Evolutionary conservation across 2,329 filamentous ascomycete species (phyloP).

Genomic region (Phialophora macrospora): DNA sequence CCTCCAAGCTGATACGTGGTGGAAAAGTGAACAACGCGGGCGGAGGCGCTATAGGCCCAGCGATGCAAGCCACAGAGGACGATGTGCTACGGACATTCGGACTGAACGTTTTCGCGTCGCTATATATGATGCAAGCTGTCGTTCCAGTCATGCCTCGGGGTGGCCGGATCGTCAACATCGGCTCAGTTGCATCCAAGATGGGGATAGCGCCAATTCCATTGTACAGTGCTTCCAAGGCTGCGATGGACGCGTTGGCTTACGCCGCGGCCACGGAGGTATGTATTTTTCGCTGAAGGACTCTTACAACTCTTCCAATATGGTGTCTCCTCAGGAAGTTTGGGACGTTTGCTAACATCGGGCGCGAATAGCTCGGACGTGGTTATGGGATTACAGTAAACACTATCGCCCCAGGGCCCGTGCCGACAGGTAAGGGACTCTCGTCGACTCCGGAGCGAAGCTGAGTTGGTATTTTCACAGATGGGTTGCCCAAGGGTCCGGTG

Average conservation of each 20-base stretch:
- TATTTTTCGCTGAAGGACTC: not conserved
- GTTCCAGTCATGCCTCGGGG: slow-evolving; percentile 42
- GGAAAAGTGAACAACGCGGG: slow-evolving; percentile 40
- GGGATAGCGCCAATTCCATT: slow-evolving; percentile 41
- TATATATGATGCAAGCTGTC: slow-evolving; percentile 37
- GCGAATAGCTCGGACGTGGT: slow-evolving; percentile 41
- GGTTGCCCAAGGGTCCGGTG: slow-evolving; percentile 54
- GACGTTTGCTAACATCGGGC: slow-evolving; percentile 4
- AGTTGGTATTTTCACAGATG: slow-evolving; percentile 50
- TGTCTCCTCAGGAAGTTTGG: slow-evolving; percentile 47
- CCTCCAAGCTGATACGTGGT: not conserved
- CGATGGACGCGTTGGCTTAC: slow-evolving; percentile 63
- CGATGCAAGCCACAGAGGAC: slow-evolving; percentile 36
- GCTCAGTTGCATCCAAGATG: slow-evolving; percentile 32
- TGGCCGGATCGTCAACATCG: slow-evolving; percentile 54
- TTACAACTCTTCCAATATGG: not conserved
- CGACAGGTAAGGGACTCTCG: slow-evolving; percentile 19
- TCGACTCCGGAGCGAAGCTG: not conserved
- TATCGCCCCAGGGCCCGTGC: slow-evolving; percentile 60
- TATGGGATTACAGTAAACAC: slow-evolving; percentile 59
- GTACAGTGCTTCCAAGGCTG: slow-evolving; percentile 62
- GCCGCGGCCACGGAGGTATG: slow-evolving; percentile 60
- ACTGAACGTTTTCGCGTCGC: slow-evolving; percentile 58
- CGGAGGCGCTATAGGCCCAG: slow-evolving; percentile 31
- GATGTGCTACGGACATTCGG: slow-evolving; percentile 61